Evolutionary conservation across 495 filamentous ascomycete genomes (phyloP), one percentile per base, ranked within the genome.

Genomic region (Pyrenopolyporus hunteri): DNA sequence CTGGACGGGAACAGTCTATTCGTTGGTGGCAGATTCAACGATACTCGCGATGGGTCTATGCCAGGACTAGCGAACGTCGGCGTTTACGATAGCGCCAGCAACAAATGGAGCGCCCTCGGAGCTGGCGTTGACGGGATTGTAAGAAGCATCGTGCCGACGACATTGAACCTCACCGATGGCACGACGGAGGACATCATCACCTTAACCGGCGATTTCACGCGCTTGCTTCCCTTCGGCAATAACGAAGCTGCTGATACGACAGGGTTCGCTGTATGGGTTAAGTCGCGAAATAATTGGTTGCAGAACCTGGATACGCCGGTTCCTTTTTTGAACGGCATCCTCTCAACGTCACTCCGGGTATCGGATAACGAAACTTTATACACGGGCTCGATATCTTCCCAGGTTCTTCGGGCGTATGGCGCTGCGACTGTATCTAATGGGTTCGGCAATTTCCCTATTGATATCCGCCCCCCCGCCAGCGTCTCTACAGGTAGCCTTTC

Each of bases 201-300:
- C 2, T 74, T 99, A 39, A 95, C 85, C 64, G 94, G 94, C 19
- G 80, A 86, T 64, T 99, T 99, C 71, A 78, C 82, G 17, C 76
- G 84, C 56, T 81, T 97, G 20, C 75, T 87, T 14, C 81, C 83
- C 2, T 92, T 89, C 67, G 85, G 76, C 35, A 77, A 76, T 46
- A 88, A 85, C 59, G 64, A 79, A 8, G 81, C 83, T n/a, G 73
- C 85, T 8, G 64, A 81, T 9, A 88, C 86, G 1, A 69, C 82
- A 43, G 91, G 92, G 0, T 93, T 98, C 68, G 94, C 89, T 23
- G 78, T 97, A 19, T 99, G 94, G 94, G 88, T 98, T n/a, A 91
- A 92, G 16, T 94, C 92, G 4, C 82, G 80, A 43, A 83, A 85
- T 33, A 91, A 95, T 68, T 99, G 94, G 94, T 76, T 98, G 17